A percentile compares a stretch with the other conserved stretches of the same genome.
Conservation (phyloP, 2,329 filamentous ascomycete genomes). For the Cladosporium velox region DNA sequence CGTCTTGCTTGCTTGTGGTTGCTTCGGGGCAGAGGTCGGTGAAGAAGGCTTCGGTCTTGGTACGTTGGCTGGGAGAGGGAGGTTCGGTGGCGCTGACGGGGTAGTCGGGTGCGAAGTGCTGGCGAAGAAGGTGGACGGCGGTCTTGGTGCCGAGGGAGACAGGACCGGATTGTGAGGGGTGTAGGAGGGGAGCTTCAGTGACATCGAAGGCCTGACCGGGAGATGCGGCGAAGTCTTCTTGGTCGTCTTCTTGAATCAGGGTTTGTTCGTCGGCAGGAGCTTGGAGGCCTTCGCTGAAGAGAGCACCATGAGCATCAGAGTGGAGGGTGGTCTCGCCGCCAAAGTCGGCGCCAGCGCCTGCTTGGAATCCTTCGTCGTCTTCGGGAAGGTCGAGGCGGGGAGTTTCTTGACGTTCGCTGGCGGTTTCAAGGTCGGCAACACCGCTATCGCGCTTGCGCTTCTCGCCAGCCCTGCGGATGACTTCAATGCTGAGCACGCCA, state of each 20-base stretch:
- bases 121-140: constrained; percentile 89
- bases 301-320: constrained; percentile 24
- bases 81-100: constrained; percentile 67
- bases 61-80: constrained; percentile 68
- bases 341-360: constrained; percentile 36
- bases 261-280: constrained; percentile 26
- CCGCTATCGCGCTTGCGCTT: constrained; percentile 89
- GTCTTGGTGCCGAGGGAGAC: constrained; percentile 92
- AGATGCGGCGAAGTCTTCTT: constrained; percentile 37
- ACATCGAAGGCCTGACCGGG: constrained; percentile 66
- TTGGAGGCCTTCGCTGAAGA: constrained; percentile 28
- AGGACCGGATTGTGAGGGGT: constrained; percentile 80
- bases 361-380: constrained; percentile 35
- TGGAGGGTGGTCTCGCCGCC: constrained; percentile 26
- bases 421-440: constrained; percentile 73
- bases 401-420: constrained; percentile 35
- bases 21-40: constrained; percentile 85
- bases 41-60: constrained; percentile 78
- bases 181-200: constrained; percentile 71
- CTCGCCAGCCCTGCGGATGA: constrained; percentile 73
- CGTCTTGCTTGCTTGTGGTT: constrained; percentile 80
- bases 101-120: constrained; percentile 62
- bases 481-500: constrained; percentile 85
- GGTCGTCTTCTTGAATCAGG: constrained; percentile 27
- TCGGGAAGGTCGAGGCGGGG: constrained; percentile 36